These are phyloP conservation scores for Yarrowia galli DNA, from an alignment of 1,139 yeast genomes.

Conservation along the genomic window DNA sequence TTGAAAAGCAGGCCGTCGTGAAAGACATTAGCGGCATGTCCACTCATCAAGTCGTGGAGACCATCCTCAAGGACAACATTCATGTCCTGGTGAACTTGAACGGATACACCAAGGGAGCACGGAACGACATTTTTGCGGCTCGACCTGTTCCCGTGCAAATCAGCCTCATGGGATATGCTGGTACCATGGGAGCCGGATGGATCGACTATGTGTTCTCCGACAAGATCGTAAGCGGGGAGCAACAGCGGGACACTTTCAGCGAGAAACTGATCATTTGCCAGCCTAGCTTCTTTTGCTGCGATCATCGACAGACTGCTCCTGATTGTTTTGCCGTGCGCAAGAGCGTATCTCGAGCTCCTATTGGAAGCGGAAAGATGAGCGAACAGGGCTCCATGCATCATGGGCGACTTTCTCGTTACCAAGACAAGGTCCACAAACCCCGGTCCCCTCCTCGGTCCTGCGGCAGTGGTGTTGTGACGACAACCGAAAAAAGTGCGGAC, in stretches of 20 bases:
- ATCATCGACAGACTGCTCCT: constrained; percentile 48
- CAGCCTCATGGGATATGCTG: constrained; percentile 52
- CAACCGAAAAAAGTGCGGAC: background rate
- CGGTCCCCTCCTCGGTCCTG: constrained; percentile 10
- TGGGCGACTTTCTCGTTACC: background rate
- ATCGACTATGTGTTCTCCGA: constrained; percentile 19
- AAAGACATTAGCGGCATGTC: constrained; percentile 47
- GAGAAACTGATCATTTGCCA: constrained; percentile 8
- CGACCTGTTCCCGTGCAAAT: constrained; percentile 51
- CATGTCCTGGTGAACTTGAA: constrained; percentile 50
- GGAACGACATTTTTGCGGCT: constrained; percentile 51
- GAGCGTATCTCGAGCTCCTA: background rate
- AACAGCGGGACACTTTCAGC: background rate
- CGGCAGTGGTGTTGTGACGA: background rate
- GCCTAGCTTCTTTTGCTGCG: constrained; percentile 48
- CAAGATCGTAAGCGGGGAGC: background rate
- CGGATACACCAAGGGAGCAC: constrained; percentile 51
- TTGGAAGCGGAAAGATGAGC: background rate
- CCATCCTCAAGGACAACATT: constrained; percentile 48
- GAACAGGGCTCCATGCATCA: background rate
- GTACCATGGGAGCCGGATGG: constrained; percentile 48
- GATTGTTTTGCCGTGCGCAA: constrained; percentile 3
- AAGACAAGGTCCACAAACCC: background rate
- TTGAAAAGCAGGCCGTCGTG: background rate
- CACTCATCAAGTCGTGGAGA: constrained; percentile 46